Conservation (phyloP, 202 grass and related monocot species). For the Setaria viridis region DNA sequence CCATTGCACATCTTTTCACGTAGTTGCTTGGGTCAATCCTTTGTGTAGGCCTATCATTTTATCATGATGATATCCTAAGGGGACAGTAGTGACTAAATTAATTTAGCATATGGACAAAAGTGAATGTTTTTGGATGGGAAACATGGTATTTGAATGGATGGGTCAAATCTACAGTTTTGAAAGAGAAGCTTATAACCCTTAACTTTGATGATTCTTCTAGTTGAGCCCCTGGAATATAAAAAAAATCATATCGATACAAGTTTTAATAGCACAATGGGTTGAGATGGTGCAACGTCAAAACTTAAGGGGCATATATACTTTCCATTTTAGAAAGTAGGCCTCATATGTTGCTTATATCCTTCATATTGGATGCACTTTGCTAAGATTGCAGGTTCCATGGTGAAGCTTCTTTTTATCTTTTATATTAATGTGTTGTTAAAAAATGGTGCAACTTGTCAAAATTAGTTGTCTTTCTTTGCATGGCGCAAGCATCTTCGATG, state of each 20-base stretch:
- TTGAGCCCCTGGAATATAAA: not conserved
- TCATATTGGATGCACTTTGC: conserved; percentile 19
- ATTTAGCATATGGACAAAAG: not conserved
- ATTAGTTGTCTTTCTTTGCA: not conserved
- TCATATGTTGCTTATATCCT: not conserved
- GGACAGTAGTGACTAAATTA: conserved; percentile 25
- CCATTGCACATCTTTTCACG: too few species aligned
- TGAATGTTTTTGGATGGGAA: too few species aligned
- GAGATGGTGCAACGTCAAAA: not conserved
- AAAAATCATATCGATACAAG: not conserved
- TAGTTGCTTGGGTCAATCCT: conserved; percentile 20
- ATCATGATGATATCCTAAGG: conserved; percentile 5
- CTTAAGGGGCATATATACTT: not conserved
- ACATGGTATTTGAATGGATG: not conserved
- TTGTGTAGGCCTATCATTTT: not conserved
- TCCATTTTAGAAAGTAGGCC: not conserved
- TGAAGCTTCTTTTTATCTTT: conserved; percentile 6
- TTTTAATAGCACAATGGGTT: not conserved
- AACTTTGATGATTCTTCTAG: not conserved
- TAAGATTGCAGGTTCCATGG: conserved; percentile 25
- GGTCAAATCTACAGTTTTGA: conserved; percentile 12
- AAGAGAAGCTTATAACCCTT: not conserved
- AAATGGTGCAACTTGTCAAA: not conserved
- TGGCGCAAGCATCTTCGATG: not conserved
- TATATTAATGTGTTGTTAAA: not conserved